These are phyloP conservation scores for Calonectria hawksworthii DNA, from an alignment of 2,329 filamentous ascomycete species.

Conservation along the genomic window DNA sequence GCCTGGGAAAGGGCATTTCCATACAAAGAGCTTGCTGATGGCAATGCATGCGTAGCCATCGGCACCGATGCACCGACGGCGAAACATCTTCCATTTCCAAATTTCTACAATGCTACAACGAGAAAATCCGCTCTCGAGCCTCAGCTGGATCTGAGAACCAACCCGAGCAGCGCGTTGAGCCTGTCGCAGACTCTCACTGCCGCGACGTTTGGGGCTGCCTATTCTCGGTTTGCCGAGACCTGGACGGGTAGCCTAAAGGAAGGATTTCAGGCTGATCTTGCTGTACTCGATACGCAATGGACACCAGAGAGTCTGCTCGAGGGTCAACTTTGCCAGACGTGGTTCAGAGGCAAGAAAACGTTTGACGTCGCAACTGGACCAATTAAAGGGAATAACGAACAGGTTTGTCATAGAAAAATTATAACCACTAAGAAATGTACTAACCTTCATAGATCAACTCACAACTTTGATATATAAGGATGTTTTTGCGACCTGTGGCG, in stretches of 20 bases:
- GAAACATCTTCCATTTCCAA: constrained; percentile 66
- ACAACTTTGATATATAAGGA: background rate
- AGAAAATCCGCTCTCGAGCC: constrained; percentile 67
- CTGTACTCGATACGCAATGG: constrained; percentile 43
- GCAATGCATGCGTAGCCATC: constrained; percentile 67
- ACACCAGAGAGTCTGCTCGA: constrained; percentile 23
- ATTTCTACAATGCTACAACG: constrained; percentile 72
- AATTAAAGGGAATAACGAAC: background rate
- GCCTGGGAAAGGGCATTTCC: constrained; percentile 73
- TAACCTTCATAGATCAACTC: background rate
- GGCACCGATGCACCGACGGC: constrained; percentile 73
- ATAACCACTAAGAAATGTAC: background rate
- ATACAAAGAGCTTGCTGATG: constrained; percentile 71
- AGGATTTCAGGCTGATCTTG: constrained; percentile 71
- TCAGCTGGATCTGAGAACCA: constrained; percentile 57
- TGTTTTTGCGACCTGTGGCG: background rate
- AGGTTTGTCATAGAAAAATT: background rate
- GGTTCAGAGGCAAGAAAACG: constrained; percentile 20
- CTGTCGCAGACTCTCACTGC: constrained; percentile 67
- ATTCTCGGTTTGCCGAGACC: constrained; percentile 69
- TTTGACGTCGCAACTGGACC: background rate
- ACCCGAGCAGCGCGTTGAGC: constrained; percentile 66
- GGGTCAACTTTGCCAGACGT: constrained; percentile 31
- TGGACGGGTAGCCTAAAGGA: constrained; percentile 65
- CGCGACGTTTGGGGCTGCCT: constrained; percentile 68